phyloP scores from a whole-genome alignment of 495 filamentous ascomycete species.

The Penicillium nucicola region DNA sequence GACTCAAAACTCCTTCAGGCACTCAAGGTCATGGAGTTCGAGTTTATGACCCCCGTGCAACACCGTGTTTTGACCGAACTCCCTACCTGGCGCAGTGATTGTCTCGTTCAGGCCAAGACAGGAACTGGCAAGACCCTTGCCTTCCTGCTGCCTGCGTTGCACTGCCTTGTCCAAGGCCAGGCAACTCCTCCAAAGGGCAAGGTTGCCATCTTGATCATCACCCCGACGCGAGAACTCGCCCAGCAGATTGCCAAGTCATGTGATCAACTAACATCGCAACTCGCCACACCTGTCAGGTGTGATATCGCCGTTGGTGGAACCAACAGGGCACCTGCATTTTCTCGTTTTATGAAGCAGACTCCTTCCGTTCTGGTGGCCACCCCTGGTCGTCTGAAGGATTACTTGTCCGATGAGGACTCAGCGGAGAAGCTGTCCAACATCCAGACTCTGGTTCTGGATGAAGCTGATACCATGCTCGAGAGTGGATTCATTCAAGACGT shows the following conservation, averaged over 20 bases:
- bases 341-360: constrained; percentile 45
- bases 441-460: constrained; percentile 61
- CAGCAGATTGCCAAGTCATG: constrained; percentile 64
- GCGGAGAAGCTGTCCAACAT: constrained; percentile 44
- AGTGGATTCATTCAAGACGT: constrained; percentile 56
- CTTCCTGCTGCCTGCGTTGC: constrained; percentile 72
- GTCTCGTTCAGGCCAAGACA: constrained; percentile 76
- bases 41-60: constrained; percentile 56
- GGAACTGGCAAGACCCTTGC: constrained; percentile 82
- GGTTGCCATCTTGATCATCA: constrained; percentile 61
- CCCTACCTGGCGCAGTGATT: constrained; percentile 49
- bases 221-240: constrained; percentile 64
- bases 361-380: constrained; percentile 60
- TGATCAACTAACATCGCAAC: constrained; percentile 45
- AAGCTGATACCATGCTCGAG: constrained; percentile 68
- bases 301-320: constrained; percentile 55
- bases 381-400: constrained; percentile 61
- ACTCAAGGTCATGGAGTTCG: constrained; percentile 43
- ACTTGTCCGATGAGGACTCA: constrained; percentile 47
- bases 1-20: constrained; percentile 44
- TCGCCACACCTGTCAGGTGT: constrained; percentile 39
- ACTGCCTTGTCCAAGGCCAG: constrained; percentile 52
- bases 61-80: constrained; percentile 50
- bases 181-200: constrained; percentile 34
- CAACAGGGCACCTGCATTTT: constrained; percentile 40